phyloP scores from a whole-genome alignment of 768 basidiomycete genomes.

The Suillus subalutaceus region DNA sequence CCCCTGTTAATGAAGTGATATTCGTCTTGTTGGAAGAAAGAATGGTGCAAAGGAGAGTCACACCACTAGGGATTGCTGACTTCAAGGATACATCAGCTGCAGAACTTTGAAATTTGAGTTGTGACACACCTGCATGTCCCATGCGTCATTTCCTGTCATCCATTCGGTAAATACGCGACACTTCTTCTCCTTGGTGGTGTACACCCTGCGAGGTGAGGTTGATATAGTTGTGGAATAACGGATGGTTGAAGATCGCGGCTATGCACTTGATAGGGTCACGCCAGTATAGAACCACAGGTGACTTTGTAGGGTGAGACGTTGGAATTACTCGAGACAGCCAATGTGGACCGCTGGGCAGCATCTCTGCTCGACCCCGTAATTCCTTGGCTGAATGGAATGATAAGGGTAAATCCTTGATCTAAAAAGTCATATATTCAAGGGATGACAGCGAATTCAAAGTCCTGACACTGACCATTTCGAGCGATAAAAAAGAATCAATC shows the following conservation, averaged over 20 bases:
- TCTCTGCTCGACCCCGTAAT: too few species aligned
- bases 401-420: too few species aligned
- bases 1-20: constrained; percentile 34
- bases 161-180: constrained; percentile 24
- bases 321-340: too few species aligned
- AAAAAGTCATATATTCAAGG: too few species aligned
- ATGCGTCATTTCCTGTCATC: constrained; percentile 27
- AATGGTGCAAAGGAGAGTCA: constrained; percentile 26
- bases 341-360: too few species aligned
- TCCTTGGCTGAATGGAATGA: too few species aligned
- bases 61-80: constrained; percentile 20
- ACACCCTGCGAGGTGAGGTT: constrained; percentile 24
- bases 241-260: constrained; percentile 24
- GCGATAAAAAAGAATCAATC: too few species aligned
- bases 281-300: constrained; percentile 21
- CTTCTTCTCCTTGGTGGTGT: constrained; percentile 10
- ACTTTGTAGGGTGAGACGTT: too few species aligned
- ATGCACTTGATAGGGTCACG: constrained; percentile 29
- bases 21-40: constrained; percentile 37
- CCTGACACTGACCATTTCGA: too few species aligned
- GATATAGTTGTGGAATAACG: constrained; percentile 19
- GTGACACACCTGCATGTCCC: constrained; percentile 30
- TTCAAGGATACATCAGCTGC: not conserved
- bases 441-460: too few species aligned
- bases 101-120: not conserved